phyloP scores from a whole-genome alignment of 164 flowering plant species.

The Platanus orientalis region DNA sequence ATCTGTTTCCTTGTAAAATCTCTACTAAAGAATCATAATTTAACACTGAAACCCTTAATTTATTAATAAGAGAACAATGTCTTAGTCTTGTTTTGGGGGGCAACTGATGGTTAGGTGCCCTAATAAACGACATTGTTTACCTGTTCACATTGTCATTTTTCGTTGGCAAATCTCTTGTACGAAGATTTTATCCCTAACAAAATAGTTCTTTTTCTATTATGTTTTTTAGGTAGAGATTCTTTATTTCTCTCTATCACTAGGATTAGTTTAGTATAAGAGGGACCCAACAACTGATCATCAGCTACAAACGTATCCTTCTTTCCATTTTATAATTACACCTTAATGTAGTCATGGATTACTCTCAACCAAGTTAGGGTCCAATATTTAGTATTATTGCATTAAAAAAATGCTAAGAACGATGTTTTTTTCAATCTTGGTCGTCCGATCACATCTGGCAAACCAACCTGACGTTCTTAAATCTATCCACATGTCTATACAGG shows the following conservation, averaged over 20 bases:
- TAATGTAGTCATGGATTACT: constrained; percentile 37
- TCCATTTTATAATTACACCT: constrained; percentile 12
- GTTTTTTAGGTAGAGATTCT: constrained; percentile 12
- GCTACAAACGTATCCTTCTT: constrained; percentile 17
- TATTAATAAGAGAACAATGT: neutral
- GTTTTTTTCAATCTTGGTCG: neutral
- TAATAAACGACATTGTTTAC: constrained; percentile 9
- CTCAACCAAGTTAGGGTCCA: constrained; percentile 3
- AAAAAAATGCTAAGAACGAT: neutral
- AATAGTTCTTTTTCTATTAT: neutral
- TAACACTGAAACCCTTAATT: neutral
- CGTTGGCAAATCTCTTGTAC: constrained; percentile 11
- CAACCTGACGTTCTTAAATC: constrained; percentile 1
- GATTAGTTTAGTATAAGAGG: constrained; percentile 6
- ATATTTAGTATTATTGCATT: neutral
- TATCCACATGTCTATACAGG: neutral
- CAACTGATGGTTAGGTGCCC: constrained; percentile 15
- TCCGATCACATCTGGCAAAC: neutral
- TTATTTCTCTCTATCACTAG: neutral
- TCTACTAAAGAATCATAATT: neutral
- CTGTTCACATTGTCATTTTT: constrained; percentile 11
- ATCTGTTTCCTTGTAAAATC: too few relatives aligned
- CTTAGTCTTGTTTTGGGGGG: constrained; percentile 9
- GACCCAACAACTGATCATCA: constrained; percentile 23
- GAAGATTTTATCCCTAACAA: constrained; percentile 9